phyloP scores from a whole-genome alignment of 805 yeast species.

The Saccharomycopsis fermentans region DNA sequence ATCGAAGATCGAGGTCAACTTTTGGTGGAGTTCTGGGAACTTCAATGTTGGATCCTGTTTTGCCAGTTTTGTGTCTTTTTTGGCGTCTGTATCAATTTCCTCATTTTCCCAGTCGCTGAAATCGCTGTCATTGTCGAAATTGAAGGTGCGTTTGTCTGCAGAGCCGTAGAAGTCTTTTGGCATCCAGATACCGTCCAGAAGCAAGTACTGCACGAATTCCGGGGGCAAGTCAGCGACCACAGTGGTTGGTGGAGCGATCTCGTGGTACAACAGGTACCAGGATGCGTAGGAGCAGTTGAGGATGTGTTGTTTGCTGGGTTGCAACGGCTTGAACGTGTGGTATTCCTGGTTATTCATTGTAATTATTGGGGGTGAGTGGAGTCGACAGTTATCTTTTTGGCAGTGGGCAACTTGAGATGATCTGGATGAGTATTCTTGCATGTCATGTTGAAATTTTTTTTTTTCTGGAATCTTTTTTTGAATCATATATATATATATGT shows the following conservation, averaged over 20 bases:
- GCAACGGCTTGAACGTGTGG: slow-evolving; percentile 19
- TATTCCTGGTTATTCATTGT: slow-evolving; percentile 11
- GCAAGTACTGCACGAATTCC: slow-evolving; percentile 48
- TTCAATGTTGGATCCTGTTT: slow-evolving; percentile 34
- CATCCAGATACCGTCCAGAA: slow-evolving; percentile 57
- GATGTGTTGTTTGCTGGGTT: slow-evolving; percentile 32
- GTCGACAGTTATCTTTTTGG: too few relatives aligned
- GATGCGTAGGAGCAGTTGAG: slow-evolving; percentile 43
- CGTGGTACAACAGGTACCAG: slow-evolving; percentile 49
- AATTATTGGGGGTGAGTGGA: neutral
- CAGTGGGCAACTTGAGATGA: too few relatives aligned
- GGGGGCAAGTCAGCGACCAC: slow-evolving; percentile 50
- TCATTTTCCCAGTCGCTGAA: slow-evolving; percentile 68
- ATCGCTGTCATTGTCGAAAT: slow-evolving; percentile 46
- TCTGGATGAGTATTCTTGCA: too few relatives aligned
- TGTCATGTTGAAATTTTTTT: too few relatives aligned
- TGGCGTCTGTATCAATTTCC: slow-evolving; percentile 23
- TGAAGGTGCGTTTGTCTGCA: slow-evolving; percentile 19
- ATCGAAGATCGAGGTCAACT: slow-evolving; percentile 29
- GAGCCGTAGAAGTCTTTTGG: slow-evolving; percentile 38
- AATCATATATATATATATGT: too few relatives aligned
- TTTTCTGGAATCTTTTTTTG: too few relatives aligned
- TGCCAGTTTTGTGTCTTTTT: slow-evolving; percentile 18
- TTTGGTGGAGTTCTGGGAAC: slow-evolving; percentile 52
- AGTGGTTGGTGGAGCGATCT: slow-evolving; percentile 38